These are phyloP conservation scores for Pythium sp. DNA, from an alignment of 352 stramenopile species.

Conservation along the genomic window DNA sequence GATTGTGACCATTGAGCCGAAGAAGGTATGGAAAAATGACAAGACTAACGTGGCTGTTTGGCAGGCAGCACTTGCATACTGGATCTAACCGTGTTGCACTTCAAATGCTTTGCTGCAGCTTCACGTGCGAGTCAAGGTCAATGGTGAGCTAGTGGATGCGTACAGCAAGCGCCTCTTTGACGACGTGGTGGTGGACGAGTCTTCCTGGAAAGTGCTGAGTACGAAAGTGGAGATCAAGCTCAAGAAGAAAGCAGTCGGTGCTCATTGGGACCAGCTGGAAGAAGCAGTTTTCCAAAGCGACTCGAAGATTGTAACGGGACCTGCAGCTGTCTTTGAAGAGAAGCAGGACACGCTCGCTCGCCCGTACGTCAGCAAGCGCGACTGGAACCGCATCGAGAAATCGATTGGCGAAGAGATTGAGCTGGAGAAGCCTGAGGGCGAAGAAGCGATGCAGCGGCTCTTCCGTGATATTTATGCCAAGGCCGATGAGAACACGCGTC, in stretches of 20 bases:
- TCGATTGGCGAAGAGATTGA: constrained; percentile 78
- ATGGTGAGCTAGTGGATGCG: constrained; percentile 53
- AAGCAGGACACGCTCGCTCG: constrained; percentile 48
- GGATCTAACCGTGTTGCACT: not conserved
- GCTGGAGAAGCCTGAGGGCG: constrained; percentile 87
- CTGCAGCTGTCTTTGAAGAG: constrained; percentile 58
- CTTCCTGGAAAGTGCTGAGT: constrained; percentile 54
- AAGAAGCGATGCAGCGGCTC: constrained; percentile 90
- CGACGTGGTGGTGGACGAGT: constrained; percentile 53
- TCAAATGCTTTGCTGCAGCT: constrained; percentile 21
- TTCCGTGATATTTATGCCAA: constrained; percentile 93
- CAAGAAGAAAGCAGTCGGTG: constrained; percentile 55
- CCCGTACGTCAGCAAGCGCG: constrained; percentile 77
- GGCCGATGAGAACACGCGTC: constrained; percentile 86
- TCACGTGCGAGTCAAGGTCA: constrained; percentile 42
- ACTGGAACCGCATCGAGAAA: constrained; percentile 89
- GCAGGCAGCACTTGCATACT: not conserved
- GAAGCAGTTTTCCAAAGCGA: constrained; percentile 45
- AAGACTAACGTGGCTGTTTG: not conserved
- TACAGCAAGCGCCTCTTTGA: constrained; percentile 73
- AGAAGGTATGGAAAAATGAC: constrained; percentile 24
- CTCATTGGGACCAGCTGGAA: constrained; percentile 78
- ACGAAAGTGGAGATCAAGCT: constrained; percentile 85
- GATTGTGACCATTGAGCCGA: constrained; percentile 47
- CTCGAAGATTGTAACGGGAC: constrained; percentile 44